These are phyloP conservation scores for Amborella trichopoda DNA, from an alignment of 164 flowering plant genomes.

Conservation along the genomic window DNA sequence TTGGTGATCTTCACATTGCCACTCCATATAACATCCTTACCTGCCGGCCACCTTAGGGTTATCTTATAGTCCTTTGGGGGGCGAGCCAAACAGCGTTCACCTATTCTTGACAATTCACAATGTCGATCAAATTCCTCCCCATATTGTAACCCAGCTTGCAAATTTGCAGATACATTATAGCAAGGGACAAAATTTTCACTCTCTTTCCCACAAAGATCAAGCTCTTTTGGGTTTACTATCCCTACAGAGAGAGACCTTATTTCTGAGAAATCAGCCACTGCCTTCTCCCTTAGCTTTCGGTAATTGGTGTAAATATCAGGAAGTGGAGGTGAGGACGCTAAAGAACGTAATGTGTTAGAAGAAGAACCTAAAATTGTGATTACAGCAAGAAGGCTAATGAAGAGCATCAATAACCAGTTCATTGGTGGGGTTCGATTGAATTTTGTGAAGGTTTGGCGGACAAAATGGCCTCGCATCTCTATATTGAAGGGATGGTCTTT, in stretches of 20 bases:
- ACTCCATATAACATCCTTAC: slow-evolving; percentile 90
- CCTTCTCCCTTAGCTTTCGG: slow-evolving; percentile 73
- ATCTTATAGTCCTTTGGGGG: slow-evolving; percentile 91
- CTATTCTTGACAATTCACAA: slow-evolving; percentile 47
- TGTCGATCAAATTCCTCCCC: slow-evolving; percentile 92
- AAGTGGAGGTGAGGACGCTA: slow-evolving; percentile 14
- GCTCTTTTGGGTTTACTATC: slow-evolving; percentile 29
- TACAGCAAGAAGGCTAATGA: slow-evolving; percentile 43
- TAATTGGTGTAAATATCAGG: slow-evolving; percentile 43
- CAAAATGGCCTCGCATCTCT: too few species aligned
- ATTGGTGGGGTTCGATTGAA: slow-evolving; percentile 51
- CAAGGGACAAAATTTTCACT: slow-evolving; percentile 83
- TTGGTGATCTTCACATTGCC: slow-evolving; percentile 89
- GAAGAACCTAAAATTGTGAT: slow-evolving; percentile 53
- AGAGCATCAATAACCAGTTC: slow-evolving; percentile 54
- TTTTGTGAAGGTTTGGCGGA: too few species aligned
- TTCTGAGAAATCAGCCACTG: slow-evolving; percentile 57
- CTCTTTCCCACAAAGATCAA: slow-evolving; percentile 75
- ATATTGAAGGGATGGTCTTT: too few species aligned
- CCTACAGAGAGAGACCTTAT: slow-evolving; percentile 44
- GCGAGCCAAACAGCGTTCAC: slow-evolving; percentile 53
- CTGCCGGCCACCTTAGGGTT: slow-evolving; percentile 87
- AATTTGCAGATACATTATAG: slow-evolving; percentile 61
- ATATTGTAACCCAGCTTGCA: slow-evolving; percentile 55
- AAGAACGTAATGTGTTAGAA: slow-evolving; percentile 27